Base-by-base conservation (phyloP, 1,284 basidiomycete genomes). In the Leccinum subrobustum region DNA sequence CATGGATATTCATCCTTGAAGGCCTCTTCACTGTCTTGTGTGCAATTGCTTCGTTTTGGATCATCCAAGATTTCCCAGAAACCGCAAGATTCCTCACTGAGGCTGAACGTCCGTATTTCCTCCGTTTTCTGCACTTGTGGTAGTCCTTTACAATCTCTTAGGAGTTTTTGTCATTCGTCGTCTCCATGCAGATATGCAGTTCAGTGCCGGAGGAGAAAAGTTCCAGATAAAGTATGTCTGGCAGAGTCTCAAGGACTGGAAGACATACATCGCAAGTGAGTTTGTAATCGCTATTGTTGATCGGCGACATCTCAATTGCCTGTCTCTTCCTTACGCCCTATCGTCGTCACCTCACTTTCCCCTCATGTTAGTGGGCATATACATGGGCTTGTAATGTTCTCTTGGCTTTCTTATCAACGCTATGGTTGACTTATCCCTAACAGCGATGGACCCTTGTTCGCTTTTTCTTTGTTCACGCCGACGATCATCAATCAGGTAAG, bases 1-100 rank as follows among this genome's bases (percentile, higher is more conserved):
- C 67, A 14, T 70, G 86, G 87, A 89, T 91, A 58, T 89, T 91
- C 73, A 91, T 92, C 62, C 76, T 93, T 3, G 90, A 92, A 73
- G 91, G 90, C 9, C 76, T 92, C 42, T 78, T 83, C 50, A 93
- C 91, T 0, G 77, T 91, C 33, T 23, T 84, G 7, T 77, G 80
- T 51, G 84, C 81, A 1, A 55, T 77, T 11, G 73, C 72, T 1
- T 82, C 83, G 8, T 85, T 82, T 77, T 86, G 79, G 75, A 76
- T 85, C 64, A 75, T 86, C 39, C 76, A 80, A 58, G 85, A 87
- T 71, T 86, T 85, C 68, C 85, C 85, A 0, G 83, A 83, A 59
- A 83, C 78, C 0, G 84, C 85, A n/a, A 80, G 75, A 63, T 85
- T 85, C 70, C 74, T 88, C 31, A 80, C 70, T 16, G 76, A 78